A percentile compares a stretch with the other conserved stretches of the same genome.
Evolutionary conservation across 2,329 filamentous ascomycete species (phyloP).

Genomic region (Talaromyces sp.): DNA sequence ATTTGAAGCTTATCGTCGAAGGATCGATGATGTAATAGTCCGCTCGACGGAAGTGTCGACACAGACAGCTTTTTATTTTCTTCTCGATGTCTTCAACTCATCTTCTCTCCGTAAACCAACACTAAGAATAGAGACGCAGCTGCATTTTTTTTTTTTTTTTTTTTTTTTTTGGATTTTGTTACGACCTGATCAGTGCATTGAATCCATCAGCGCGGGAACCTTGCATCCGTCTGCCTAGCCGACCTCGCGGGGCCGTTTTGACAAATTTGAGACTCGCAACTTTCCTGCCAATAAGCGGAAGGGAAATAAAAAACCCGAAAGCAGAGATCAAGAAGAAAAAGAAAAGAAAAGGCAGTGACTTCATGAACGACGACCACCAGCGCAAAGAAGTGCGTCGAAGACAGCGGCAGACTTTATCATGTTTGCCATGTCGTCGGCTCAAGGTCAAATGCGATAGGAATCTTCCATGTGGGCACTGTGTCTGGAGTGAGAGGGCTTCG

Average conservation of each 20-base stretch:
- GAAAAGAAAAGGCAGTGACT: neutral
- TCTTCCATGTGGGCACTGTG: conserved; percentile 10
- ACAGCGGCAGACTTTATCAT: conserved; percentile 11
- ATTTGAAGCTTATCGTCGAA: neutral
- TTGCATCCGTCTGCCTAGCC: neutral
- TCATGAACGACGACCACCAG: neutral
- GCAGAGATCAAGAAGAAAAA: neutral
- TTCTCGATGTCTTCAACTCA: neutral
- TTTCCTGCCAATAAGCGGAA: neutral
- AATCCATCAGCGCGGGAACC: neutral
- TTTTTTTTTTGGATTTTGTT: no score
- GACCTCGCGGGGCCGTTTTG: neutral
- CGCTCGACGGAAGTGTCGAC: neutral
- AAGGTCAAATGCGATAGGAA: conserved; percentile 13
- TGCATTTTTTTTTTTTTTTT: no score
- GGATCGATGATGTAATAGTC: neutral
- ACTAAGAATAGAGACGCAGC: neutral
- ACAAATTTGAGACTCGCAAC: neutral
- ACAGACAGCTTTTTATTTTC: neutral
- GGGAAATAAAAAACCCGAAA: neutral
- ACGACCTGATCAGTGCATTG: neutral
- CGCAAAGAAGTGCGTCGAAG: conserved; percentile 10
- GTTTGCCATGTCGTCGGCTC: conserved; percentile 11
- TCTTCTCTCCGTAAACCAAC: neutral
- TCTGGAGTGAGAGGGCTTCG: conserved; percentile 11